Conservation (phyloP, 2,329 filamentous ascomycete genomes). For the Talaromyces sp. region DNA sequence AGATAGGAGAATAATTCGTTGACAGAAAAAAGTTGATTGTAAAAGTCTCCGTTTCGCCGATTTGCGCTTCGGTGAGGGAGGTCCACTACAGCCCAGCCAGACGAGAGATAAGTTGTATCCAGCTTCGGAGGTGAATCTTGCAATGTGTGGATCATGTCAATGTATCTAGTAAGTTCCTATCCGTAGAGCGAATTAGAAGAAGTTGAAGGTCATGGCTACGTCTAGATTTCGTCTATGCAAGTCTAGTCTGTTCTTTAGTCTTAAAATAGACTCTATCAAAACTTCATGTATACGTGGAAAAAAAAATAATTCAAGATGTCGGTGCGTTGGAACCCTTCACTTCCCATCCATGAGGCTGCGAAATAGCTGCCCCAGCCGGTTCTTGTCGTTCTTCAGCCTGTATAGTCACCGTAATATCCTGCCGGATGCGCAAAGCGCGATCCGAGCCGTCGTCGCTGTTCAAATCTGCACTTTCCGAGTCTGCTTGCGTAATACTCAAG, state of each 20-base stretch:
- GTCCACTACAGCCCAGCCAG: not conserved
- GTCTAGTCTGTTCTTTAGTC: not conserved
- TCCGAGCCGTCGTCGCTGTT: constrained; percentile 39
- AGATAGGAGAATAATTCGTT: not conserved
- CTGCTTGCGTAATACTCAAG: constrained; percentile 27
- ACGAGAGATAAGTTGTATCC: not conserved
- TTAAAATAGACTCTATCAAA: not conserved
- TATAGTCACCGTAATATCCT: constrained; percentile 40
- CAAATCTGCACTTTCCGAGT: constrained; percentile 27
- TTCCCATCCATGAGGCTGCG: not conserved
- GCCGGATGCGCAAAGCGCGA: constrained; percentile 39
- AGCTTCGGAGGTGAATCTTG: not conserved
- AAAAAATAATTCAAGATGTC: not conserved
- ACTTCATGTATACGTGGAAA: not conserved
- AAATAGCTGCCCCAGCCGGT: not conserved
- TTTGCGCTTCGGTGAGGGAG: not conserved
- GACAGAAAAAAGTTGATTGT: not conserved
- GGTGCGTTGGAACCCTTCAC: not conserved
- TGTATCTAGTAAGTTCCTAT: not conserved
- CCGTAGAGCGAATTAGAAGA: no score
- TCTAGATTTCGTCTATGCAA: not conserved
- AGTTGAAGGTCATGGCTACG: not conserved
- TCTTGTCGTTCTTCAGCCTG: constrained; percentile 19
- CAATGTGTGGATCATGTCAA: not conserved
- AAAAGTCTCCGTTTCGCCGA: not conserved